Conservation (phyloP, 1,284 basidiomycete genomes). For the Pseudozyma sp. region DNA sequence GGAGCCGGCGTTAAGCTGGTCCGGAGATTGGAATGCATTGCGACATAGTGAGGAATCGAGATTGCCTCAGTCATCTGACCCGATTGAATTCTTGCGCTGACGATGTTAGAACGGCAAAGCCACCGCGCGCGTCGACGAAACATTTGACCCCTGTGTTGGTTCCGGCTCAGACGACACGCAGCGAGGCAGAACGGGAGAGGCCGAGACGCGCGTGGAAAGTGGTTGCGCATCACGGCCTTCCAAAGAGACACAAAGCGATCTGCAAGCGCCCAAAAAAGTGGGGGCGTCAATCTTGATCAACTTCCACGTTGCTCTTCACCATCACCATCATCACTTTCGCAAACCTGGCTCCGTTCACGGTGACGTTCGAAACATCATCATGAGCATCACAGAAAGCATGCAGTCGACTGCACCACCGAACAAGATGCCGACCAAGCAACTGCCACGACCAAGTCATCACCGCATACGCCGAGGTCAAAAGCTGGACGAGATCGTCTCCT, state of each 20-base stretch:
- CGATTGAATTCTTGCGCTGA: too few species aligned
- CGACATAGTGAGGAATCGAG: too few species aligned
- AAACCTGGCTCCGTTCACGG: neutral
- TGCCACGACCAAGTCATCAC: conserved; percentile 12
- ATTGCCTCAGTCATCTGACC: too few species aligned
- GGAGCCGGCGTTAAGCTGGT: conserved; percentile 26
- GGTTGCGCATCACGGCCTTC: too few species aligned
- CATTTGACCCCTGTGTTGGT: conserved; percentile 13
- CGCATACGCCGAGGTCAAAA: conserved; percentile 55
- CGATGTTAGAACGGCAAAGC: conserved; percentile 1
- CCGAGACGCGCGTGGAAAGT: conserved; percentile 15
- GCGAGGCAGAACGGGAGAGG: neutral
- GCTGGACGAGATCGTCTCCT: conserved; percentile 44
- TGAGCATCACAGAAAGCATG: conserved; percentile 38
- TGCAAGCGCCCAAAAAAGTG: neutral
- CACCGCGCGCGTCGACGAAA: neutral
- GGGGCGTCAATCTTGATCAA: neutral
- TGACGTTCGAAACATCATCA: neutral
- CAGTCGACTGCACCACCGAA: conserved; percentile 8
- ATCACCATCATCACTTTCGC: conserved; percentile 4
- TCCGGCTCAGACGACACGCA: too few species aligned
- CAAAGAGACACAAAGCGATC: neutral
- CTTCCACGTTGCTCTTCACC: neutral
- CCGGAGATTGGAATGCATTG: conserved; percentile 21
- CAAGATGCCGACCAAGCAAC: conserved; percentile 14